Conservation (phyloP, 1,284 basidiomycete species). For the Pseudozyma flocculosa region DNA sequence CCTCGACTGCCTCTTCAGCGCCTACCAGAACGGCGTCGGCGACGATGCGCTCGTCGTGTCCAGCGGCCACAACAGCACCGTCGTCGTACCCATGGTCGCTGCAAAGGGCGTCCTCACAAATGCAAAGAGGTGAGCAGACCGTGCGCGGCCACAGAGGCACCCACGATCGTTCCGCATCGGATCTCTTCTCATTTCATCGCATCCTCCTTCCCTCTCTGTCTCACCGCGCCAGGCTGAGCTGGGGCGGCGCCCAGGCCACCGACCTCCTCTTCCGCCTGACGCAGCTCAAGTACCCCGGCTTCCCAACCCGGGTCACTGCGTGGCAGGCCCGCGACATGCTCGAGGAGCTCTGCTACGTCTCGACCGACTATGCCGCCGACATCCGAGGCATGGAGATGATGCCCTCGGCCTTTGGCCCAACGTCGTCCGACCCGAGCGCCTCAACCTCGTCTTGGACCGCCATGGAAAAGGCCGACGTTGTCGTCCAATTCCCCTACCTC, state of each 20-base stretch:
- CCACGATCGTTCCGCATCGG: no score
- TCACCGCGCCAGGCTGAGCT: conserved; percentile 71
- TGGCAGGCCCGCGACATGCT: conserved; percentile 76
- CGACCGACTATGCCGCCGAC: conserved; percentile 73
- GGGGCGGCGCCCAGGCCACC: conserved; percentile 85
- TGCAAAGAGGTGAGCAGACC: conserved; percentile 59
- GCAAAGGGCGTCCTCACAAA: conserved; percentile 47
- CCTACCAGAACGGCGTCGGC: conserved; percentile 62
- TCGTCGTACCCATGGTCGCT: conserved; percentile 46
- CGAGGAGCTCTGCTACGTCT: conserved; percentile 81
- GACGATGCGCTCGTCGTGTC: conserved; percentile 49
- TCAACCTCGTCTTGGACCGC: conserved; percentile 57
- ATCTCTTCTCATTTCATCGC: no score
- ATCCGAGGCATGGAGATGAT: conserved; percentile 61
- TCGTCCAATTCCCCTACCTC: conserved; percentile 42
- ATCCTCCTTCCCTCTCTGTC: not conserved
- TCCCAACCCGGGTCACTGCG: conserved; percentile 65
- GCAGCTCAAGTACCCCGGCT: conserved; percentile 93
- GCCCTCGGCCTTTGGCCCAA: conserved; percentile 64
- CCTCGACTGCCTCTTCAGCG: conserved; percentile 89
- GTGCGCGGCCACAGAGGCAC: conserved; percentile 68
- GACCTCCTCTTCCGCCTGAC: conserved; percentile 89
- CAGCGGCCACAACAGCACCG: conserved; percentile 43
- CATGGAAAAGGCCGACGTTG: conserved; percentile 61
- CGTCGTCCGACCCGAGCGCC: conserved; percentile 71